phyloP scores from a whole-genome alignment of 1,284 basidiomycete genomes.

The Boletellus deceptivus region DNA sequence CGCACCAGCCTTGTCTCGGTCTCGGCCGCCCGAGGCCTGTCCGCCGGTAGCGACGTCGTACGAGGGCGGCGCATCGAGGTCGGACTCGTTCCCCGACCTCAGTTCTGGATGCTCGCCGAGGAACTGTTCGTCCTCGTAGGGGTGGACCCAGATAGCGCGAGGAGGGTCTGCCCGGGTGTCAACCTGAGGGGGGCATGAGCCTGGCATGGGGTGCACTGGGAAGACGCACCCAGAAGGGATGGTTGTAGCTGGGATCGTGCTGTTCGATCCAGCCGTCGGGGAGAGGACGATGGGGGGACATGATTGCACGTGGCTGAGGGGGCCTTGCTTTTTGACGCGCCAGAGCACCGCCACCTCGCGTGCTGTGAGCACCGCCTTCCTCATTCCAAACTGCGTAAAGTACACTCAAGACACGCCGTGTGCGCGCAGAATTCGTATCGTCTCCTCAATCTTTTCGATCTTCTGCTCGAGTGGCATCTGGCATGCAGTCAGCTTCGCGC shows the following conservation, averaged over 20 bases:
- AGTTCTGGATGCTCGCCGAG: constrained; percentile 54
- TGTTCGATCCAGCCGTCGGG: constrained; percentile 66
- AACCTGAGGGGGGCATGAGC: constrained; percentile 39
- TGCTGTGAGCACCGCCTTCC: constrained; percentile 13
- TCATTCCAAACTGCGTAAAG: no score
- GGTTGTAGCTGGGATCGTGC: constrained; percentile 38
- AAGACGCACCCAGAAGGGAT: constrained; percentile 36
- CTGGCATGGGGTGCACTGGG: not conserved
- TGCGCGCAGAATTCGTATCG: constrained; percentile 27
- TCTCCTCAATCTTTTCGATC: constrained; percentile 37
- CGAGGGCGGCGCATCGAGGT: constrained; percentile 28
- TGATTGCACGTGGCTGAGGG: constrained; percentile 20
- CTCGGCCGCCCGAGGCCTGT: constrained; percentile 28
- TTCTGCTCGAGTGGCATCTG: constrained; percentile 58
- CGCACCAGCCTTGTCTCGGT: constrained; percentile 4
- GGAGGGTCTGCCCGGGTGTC: constrained; percentile 64
- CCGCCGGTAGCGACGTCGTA: constrained; percentile 27
- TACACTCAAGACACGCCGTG: constrained; percentile 1
- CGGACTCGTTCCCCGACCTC: constrained; percentile 36
- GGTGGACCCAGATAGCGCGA: constrained; percentile 68
- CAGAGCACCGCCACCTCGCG: constrained; percentile 4
- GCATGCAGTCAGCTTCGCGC: not conserved
- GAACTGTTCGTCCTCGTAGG: constrained; percentile 65
- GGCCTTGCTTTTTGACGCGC: no score
- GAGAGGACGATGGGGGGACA: constrained; percentile 34